Base-by-base conservation (phyloP, 164 flowering plant genomes). In the Vitis rupestris region DNA sequence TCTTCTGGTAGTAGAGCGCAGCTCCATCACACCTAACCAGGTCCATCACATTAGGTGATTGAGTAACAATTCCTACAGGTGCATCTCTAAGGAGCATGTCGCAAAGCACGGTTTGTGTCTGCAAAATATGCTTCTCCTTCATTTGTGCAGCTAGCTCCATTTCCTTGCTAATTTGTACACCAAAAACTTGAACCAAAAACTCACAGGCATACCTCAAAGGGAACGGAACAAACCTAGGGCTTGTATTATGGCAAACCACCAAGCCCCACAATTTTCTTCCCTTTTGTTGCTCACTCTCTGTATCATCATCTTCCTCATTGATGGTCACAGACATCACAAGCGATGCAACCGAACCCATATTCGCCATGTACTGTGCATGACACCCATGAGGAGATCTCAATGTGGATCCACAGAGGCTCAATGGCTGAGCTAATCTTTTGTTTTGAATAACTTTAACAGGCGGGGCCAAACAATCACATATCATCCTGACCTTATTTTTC, bases 121-220 rank as follows among this genome's bases (percentile, higher is more conserved):
- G 82, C 73, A 90, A 64, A 61, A 86, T 87, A 67, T 88, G 89
- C 77, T 90, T 90, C 81, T 90, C 96, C 74, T 80, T 87, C 75
- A 75, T 7, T 55, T 88, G 91, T 64, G 80, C 84, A 0, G 84
- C 89, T 78, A 88, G 69, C 66, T 87, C 90, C 27, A 88, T 84
- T 74, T 90, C 96, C 76, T 85, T 90, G 77, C 81, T 87, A 48
- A 90, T 71, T 64, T 87, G 93, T 14, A 88, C 81, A 23, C 87
- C 82, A 64, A 87, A 90, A 9, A 87, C 90, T 74, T 90, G 96
- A 71, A 86, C 72, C 75, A 90, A 73, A 76, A 90, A 87, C 74
- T 90, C 96, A 70, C 96, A 90, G 0, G 96, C 96, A 74, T 88
- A 90, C 68, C 96, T 76, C 63, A 88, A 71, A 16, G 96, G 93